Conservation (phyloP, 495 filamentous ascomycete genomes). For the Acidiella bohemica region DNA sequence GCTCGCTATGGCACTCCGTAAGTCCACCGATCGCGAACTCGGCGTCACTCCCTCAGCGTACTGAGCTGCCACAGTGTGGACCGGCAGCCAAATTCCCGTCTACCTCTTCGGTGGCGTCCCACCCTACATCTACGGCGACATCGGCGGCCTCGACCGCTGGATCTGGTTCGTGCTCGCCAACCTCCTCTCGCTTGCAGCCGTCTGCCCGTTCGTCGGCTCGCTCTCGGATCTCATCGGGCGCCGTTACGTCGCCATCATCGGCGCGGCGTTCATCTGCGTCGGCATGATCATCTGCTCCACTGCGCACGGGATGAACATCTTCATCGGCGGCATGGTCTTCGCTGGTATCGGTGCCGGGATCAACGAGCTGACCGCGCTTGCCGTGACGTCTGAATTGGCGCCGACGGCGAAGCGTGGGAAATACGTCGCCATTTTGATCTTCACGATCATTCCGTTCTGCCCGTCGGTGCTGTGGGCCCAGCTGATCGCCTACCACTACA, state of each 20-base stretch:
- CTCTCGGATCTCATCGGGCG: slow-evolving; percentile 59
- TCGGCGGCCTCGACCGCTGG: slow-evolving; percentile 55
- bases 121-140: slow-evolving; percentile 50
- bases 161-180: slow-evolving; percentile 62
- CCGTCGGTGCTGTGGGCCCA: slow-evolving; percentile 59
- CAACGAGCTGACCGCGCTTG: slow-evolving; percentile 51
- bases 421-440: slow-evolving; percentile 53
- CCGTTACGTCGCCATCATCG: slow-evolving; percentile 55
- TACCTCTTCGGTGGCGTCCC: slow-evolving; percentile 31
- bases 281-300: slow-evolving; percentile 56
- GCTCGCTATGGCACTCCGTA: slow-evolving; percentile 16
- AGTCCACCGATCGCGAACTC: not conserved
- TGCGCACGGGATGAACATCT: slow-evolving; percentile 51
- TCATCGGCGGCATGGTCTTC: slow-evolving; percentile 49
- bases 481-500: slow-evolving; percentile 42
- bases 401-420: slow-evolving; percentile 54
- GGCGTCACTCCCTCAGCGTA: not conserved
- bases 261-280: slow-evolving; percentile 43
- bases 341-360: slow-evolving; percentile 50
- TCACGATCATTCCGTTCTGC: slow-evolving; percentile 56
- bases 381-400: slow-evolving; percentile 55
- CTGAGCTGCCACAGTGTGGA: slow-evolving; percentile 19
- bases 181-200: slow-evolving; percentile 51
- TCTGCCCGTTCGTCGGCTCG: slow-evolving; percentile 63
- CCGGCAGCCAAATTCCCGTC: slow-evolving; percentile 25